Conservation (phyloP, 1,284 basidiomycete genomes). For the Moesziomyces aphidis region DNA sequence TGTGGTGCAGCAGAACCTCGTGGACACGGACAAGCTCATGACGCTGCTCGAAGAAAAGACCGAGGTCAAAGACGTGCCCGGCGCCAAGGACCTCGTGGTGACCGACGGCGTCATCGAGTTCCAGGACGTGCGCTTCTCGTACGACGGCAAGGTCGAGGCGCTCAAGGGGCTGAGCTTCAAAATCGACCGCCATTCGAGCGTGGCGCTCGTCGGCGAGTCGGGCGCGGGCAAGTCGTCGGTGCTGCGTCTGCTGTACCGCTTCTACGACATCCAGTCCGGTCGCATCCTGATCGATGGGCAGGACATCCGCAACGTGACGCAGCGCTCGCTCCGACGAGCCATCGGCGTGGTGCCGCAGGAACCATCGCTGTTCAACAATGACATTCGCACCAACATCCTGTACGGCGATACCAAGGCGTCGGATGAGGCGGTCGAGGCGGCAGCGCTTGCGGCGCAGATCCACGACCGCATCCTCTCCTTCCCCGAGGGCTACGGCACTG, state of each 20-base stretch:
- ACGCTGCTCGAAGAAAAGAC: slow-evolving; percentile 69
- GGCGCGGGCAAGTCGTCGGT: slow-evolving; percentile 85
- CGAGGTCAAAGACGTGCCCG: slow-evolving; percentile 82
- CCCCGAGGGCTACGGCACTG: slow-evolving; percentile 81
- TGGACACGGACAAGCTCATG: slow-evolving; percentile 72
- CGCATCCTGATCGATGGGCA: slow-evolving; percentile 78
- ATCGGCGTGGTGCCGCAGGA: slow-evolving; percentile 76
- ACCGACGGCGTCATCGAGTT: slow-evolving; percentile 83
- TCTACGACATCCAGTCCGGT: slow-evolving; percentile 79
- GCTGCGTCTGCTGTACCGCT: slow-evolving; percentile 83
- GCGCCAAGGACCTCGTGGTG: slow-evolving; percentile 80
- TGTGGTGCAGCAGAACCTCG: slow-evolving; percentile 71
- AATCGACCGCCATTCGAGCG: slow-evolving; percentile 74
- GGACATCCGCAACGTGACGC: slow-evolving; percentile 86
- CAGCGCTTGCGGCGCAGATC: slow-evolving; percentile 65
- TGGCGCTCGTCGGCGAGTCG: slow-evolving; percentile 71
- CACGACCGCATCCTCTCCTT: slow-evolving; percentile 71
- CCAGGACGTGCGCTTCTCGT: slow-evolving; percentile 70
- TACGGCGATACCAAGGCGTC: slow-evolving; percentile 60
- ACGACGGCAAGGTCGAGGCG: slow-evolving; percentile 80
- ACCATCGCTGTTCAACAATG: slow-evolving; percentile 79
- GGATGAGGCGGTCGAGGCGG: slow-evolving; percentile 59
- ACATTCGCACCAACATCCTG: slow-evolving; percentile 71
- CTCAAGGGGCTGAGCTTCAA: slow-evolving; percentile 84
- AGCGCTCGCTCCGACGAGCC: slow-evolving; percentile 78